These are phyloP conservation scores for Peronospora farinosa DNA, from an alignment of 352 stramenopile genomes.

Conservation along the genomic window DNA sequence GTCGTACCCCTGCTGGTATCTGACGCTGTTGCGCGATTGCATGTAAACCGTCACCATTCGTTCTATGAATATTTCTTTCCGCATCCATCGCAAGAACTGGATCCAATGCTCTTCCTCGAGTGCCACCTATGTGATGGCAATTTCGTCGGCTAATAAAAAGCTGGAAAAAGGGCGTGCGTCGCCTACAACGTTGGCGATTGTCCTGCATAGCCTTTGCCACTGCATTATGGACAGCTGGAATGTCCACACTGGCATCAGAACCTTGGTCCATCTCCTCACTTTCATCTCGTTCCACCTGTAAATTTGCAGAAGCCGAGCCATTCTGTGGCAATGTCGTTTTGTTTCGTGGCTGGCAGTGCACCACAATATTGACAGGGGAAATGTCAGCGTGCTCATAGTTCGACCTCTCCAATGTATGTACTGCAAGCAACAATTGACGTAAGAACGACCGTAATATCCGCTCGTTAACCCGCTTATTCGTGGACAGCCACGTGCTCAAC, in stretches of 20 bases:
- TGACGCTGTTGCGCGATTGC: constrained; percentile 16
- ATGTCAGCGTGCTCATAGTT: constrained; percentile 46
- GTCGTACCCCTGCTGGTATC: constrained; percentile 6
- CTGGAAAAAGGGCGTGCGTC: constrained; percentile 28
- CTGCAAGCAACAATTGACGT: constrained; percentile 52
- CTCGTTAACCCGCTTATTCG: constrained; percentile 28
- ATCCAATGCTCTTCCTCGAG: constrained; percentile 8
- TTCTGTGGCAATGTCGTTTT: background rate
- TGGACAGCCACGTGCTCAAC: constrained; percentile 38
- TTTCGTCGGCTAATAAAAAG: constrained; percentile 34
- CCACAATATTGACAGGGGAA: constrained; percentile 49
- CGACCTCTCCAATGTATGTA: constrained; percentile 45
- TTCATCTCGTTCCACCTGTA: constrained; percentile 9
- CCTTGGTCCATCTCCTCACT: constrained; percentile 6
- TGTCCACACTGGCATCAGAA: constrained; percentile 14
- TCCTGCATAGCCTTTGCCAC: constrained; percentile 2
- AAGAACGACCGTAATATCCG: constrained; percentile 45
- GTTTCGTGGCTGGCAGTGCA: constrained; percentile 16
- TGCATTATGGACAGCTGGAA: constrained; percentile 4
- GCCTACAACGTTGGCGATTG: constrained; percentile 1
- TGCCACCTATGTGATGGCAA: constrained; percentile 10
- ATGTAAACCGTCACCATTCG: constrained; percentile 15
- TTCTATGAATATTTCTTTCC: constrained; percentile 16
- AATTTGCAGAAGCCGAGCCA: background rate
- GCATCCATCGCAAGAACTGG: constrained; percentile 9